Evolutionary conservation across 257 asterid genomes (phyloP).

Genomic region (Solanum bulbocastanum): DNA sequence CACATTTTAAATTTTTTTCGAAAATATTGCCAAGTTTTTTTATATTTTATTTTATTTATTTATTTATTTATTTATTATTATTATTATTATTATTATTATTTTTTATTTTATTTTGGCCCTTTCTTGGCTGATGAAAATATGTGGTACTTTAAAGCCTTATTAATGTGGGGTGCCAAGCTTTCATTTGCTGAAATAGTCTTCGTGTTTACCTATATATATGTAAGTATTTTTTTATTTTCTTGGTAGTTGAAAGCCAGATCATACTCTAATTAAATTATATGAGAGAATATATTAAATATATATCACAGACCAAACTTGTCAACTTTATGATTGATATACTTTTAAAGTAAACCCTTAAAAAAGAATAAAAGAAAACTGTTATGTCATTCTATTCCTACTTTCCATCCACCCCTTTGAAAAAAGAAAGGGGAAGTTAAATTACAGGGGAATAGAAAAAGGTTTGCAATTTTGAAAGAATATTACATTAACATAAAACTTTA

Average conservation of each 20-base stretch:
- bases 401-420: background rate
- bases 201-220: background rate
- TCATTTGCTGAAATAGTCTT: background rate
- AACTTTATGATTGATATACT: background rate
- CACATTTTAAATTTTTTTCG: background rate
- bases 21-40: background rate
- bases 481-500: too few species aligned
- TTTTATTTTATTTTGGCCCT: background rate
- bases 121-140: background rate
- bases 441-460: background rate
- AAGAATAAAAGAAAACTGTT: too few species aligned
- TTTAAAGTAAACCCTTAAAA: background rate
- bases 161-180: background rate
- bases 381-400: background rate
- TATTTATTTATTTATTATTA: too few species aligned
- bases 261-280: background rate
- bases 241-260: constrained; percentile 1
- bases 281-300: background rate
- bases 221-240: background rate
- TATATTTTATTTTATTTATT: too few species aligned
- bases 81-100: too few species aligned
- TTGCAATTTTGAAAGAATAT: background rate
- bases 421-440: background rate
- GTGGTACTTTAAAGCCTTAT: background rate
- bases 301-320: background rate